These are phyloP conservation scores for Penicillium bovifimosum DNA, from an alignment of 495 filamentous ascomycete genomes.

Conservation along the genomic window DNA sequence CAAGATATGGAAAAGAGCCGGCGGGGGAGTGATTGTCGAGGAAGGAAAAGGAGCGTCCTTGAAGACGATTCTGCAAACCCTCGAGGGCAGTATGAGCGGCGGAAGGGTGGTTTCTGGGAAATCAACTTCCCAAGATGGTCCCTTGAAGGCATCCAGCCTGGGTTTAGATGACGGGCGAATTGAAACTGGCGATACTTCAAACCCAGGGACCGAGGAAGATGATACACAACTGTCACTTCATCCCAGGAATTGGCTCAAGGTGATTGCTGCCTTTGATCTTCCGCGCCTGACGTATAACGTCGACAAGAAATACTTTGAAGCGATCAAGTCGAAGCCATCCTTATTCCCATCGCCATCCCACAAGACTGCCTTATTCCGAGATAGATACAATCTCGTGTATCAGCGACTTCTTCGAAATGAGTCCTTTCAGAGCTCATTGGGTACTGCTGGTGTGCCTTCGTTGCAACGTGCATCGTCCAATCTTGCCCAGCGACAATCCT, in stretches of 20 bases:
- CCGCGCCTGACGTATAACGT: slow-evolving; percentile 81
- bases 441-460: slow-evolving; percentile 37
- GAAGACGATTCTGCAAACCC: slow-evolving; percentile 69
- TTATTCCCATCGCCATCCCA: slow-evolving; percentile 73
- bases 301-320: slow-evolving; percentile 86
- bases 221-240: slow-evolving; percentile 52
- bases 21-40: slow-evolving; percentile 82
- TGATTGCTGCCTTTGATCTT: slow-evolving; percentile 76
- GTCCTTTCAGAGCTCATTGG: slow-evolving; percentile 75
- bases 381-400: slow-evolving; percentile 84
- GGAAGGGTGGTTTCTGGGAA: slow-evolving; percentile 54
- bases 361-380: slow-evolving; percentile 80
- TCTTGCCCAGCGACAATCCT: slow-evolving; percentile 53
- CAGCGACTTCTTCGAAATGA: slow-evolving; percentile 90
- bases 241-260: slow-evolving; percentile 70
- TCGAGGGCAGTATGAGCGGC: slow-evolving; percentile 80
- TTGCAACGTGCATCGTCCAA: slow-evolving; percentile 53
- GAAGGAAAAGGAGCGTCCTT: slow-evolving; percentile 67
- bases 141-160: slow-evolving; percentile 6
- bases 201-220: slow-evolving; percentile 51
- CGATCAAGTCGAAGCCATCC: slow-evolving; percentile 59
- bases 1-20: slow-evolving; percentile 77
- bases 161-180: slow-evolving; percentile 13
- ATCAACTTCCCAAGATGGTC: slow-evolving; percentile 15
- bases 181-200: slow-evolving; percentile 13